Evolutionary conservation across 108 stramenopile species (phyloP), one percentile per base, ranked within the genome.

Genomic region (Cyclotella baltica): DNA sequence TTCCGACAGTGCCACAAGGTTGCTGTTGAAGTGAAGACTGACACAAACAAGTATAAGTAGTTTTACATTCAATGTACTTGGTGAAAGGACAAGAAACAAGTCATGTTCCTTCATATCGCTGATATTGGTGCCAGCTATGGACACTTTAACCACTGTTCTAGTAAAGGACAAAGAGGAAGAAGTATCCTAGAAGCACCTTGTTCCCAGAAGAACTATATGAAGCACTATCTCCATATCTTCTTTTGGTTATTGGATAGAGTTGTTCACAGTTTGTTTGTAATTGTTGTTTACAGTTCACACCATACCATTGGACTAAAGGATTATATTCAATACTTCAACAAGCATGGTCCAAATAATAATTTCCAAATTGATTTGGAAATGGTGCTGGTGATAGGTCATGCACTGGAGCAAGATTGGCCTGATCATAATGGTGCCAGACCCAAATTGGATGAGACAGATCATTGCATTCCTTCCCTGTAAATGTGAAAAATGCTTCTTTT

Each of bases 1-100:
- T 8, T 76, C 75, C 20, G 61, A 76, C 46, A 40, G 67, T 27
- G 67, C 67, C 0, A n/a, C n/a, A 55, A 25, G 56, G 67, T 43
- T 22, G n/a, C 2, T 13, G 23, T 76, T 18, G 28, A 38, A 2
- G 22, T 57, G 15, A 58, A 38, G 37, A 51, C 35, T 62, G 3
- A 3, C 27, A 36, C 61, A 5, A 33, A 33, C 31, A 62, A 62
- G n/a, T n/a, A n/a, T n/a, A n/a, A n/a, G 31, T 35, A 20, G 18
- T 34, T 62, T 33, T 62, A 62, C 22, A 0, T 38, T 30, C 70
- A 71, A 71, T 37, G 25, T 20, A 71, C 56, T 27, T 58, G 37
- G 0, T 58, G 56, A 37, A 55, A 37, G 3, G 70, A 71, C 25
- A 22, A 37, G 3, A 57, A 71, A 37, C 56, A 71, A 58, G 70